Conservation (phyloP, 257 asterid species). For the Solanum okadae region DNA sequence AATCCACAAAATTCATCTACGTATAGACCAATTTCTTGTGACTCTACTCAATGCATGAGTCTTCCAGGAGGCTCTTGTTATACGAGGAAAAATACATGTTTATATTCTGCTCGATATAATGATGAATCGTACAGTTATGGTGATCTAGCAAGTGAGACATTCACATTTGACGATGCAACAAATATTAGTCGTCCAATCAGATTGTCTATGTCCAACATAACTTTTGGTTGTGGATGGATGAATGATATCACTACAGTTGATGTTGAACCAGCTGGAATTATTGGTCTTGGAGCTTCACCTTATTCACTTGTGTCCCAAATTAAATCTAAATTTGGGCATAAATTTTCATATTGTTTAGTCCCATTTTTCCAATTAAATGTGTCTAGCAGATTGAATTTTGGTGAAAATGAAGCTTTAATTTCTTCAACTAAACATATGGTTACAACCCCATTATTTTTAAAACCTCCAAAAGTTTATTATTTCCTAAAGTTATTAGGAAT, state of each 20-base stretch:
- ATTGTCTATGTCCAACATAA: conserved; percentile 9
- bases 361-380: neutral
- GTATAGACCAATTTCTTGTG: conserved; percentile 22
- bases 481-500: conserved; percentile 44
- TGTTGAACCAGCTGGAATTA: conserved; percentile 34
- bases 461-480: conserved; percentile 18
- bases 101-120: conserved; percentile 18
- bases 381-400: conserved; percentile 43
- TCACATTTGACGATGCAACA: conserved; percentile 25
- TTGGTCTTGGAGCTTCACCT: conserved; percentile 52
- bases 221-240: conserved; percentile 51
- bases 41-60: conserved; percentile 20
- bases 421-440: conserved; percentile 32
- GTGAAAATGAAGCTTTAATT: conserved; percentile 15
- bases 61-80: neutral
- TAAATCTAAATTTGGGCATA: conserved; percentile 19
- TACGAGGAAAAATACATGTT: neutral
- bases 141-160: conserved; percentile 39
- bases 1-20: conserved; percentile 36
- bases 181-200: neutral
- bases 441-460: conserved; percentile 31
- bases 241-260: conserved; percentile 16
- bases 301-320: conserved; percentile 44
- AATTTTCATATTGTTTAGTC: conserved; percentile 61
- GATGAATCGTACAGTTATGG: conserved; percentile 31